Evolutionary conservation across 805 yeast species (phyloP), one percentile per base, ranked within the genome.

Genomic region (Priceomyces haplophilus): DNA sequence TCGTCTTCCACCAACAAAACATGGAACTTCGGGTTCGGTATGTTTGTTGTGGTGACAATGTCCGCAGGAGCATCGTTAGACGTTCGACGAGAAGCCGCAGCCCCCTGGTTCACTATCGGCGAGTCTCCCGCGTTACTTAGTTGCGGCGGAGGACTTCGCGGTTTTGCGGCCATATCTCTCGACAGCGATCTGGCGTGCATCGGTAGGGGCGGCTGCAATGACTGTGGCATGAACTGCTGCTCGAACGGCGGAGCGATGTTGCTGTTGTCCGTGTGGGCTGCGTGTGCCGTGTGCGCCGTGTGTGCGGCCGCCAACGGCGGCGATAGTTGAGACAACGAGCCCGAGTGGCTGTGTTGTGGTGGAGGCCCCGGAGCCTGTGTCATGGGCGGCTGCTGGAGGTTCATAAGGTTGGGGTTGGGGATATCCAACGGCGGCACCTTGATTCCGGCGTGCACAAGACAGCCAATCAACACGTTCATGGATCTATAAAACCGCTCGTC

Each of bases 1-100:
- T 84, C 95, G 62, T 85, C 95, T 61, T 85, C 95, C 12, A 85
- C 93, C 19, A 86, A 62, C 33, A 85, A 65, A 3, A 85, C 91
- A 55, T 83, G 89, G 59, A 83, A 80, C 18, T 81, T 80, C 4
- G 75, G 69, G 46, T 62, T 65, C 3, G 62, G 56, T 21, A 65
- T 43, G 41, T 49, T 53, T 4, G 65, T 59, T 21, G 59, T 52
- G 19, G 53, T 43, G 4, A 53, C 38, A 8, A 37, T 29, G n/a
- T 41, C 44, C 3, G 44, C 8, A 4, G 42, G 24, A 3, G 32
- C 15, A 2, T 20, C 13, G n/a, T 18, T 16, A 4, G 44, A 29
- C 4, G 37, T 11, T 4, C 40, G 20, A 21, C 30, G 30, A 8
- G 23, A 7, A 11, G 27, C 37, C 16, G 18, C 30, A 17, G 24